Percentiles rank a stretch among this genome's conserved stretches.
Conservation (phyloP, 2,329 filamentous ascomycete genomes). For the Juglanconis oblonga region DNA sequence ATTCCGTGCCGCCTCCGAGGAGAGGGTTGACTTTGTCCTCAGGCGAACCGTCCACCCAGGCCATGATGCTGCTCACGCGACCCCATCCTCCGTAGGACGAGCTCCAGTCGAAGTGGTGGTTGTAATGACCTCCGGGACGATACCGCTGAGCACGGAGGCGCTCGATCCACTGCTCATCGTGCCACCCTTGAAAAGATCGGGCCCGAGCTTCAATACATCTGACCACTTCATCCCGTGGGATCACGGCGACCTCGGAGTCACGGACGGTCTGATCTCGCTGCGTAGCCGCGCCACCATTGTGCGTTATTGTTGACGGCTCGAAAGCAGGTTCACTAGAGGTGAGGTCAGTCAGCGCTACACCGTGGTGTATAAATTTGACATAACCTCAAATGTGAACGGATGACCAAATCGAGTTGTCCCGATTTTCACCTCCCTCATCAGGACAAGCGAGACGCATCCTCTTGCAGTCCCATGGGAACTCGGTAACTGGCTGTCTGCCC, state of each 20-base stretch:
- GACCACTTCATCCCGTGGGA: constrained; percentile 43
- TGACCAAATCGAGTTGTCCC: background rate
- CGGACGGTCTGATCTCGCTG: constrained; percentile 43
- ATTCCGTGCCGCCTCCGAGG: constrained; percentile 50
- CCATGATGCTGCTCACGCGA: constrained; percentile 53
- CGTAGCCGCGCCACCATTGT: constrained; percentile 40
- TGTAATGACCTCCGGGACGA: constrained; percentile 44
- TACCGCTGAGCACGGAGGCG: constrained; percentile 51
- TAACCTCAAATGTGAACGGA: background rate
- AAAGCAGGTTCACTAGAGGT: constrained; percentile 42
- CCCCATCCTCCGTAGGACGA: constrained; percentile 41
- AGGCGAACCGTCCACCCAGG: constrained; percentile 37
- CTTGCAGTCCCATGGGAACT: background rate
- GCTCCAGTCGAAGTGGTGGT: constrained; percentile 55
- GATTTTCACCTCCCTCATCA: background rate
- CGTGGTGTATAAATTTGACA: background rate
- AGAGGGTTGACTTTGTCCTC: constrained; percentile 27
- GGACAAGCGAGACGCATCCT: background rate
- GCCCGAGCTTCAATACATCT: constrained; percentile 48
- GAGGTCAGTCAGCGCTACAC: background rate
- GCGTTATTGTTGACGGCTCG: constrained; percentile 47
- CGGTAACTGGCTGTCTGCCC: background rate
- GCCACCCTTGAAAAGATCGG: constrained; percentile 49
- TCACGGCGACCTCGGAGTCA: constrained; percentile 50
- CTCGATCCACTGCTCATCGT: constrained; percentile 51